Percentiles rank a stretch among this genome's conserved stretches.
These are phyloP conservation scores for Neurospora sp. DNA, from an alignment of 2,329 filamentous ascomycete species.

Conservation along the genomic window DNA sequence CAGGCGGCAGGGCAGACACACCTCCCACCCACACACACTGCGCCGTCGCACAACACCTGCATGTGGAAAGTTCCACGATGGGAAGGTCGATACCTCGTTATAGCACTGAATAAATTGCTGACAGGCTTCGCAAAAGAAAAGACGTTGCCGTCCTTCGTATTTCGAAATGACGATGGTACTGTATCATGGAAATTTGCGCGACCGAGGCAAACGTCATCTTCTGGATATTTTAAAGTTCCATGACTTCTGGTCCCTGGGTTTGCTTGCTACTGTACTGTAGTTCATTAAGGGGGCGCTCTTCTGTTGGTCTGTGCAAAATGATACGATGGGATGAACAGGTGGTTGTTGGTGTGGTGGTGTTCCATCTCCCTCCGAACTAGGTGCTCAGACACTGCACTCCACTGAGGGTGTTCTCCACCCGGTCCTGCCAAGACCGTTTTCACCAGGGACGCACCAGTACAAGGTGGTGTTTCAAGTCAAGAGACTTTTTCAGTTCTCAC, in stretches of 20 bases:
- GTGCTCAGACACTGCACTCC: not conserved
- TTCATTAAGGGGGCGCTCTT: not conserved
- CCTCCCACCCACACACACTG: not conserved
- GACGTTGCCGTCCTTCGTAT: not conserved
- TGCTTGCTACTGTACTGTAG: not conserved
- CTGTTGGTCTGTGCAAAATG: not conserved
- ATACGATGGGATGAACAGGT: not conserved
- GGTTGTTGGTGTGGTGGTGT: not conserved
- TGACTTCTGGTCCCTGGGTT: not conserved
- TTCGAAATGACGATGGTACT: not conserved
- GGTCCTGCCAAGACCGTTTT: not conserved
- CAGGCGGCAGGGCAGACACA: not conserved
- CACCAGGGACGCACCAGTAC: slow-evolving; percentile 3
- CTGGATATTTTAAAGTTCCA: not conserved
- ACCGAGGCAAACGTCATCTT: not conserved
- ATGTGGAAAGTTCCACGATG: not conserved
- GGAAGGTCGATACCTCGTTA: not conserved
- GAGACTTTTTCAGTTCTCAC: not conserved
- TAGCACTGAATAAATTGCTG: not conserved
- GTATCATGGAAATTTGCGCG: not conserved
- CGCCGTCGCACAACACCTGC: not conserved
- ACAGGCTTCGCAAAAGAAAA: not conserved
- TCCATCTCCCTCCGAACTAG: not conserved
- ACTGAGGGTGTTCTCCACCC: not conserved
- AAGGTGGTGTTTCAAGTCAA: slow-evolving; percentile 6